These are phyloP conservation scores for Polyporus arcularius DNA, from an alignment of 768 basidiomycete species.

Conservation along the genomic window DNA sequence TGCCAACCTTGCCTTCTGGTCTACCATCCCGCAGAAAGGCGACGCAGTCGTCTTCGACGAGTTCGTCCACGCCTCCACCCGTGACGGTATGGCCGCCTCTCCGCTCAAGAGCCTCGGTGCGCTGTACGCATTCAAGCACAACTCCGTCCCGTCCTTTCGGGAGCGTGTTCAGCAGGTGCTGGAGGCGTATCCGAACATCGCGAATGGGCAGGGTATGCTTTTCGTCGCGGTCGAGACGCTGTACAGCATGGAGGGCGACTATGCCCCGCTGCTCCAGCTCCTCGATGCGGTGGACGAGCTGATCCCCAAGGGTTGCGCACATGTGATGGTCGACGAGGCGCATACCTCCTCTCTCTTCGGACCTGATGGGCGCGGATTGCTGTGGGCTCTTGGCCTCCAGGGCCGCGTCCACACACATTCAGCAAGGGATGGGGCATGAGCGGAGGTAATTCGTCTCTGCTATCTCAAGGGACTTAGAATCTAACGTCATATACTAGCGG, in stretches of 20 bases:
- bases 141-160: conserved; percentile 40
- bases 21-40: conserved; percentile 41
- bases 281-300: conserved; percentile 38
- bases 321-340: conserved; percentile 58
- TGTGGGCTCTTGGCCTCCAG: conserved; percentile 43
- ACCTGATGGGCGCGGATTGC: conserved; percentile 45
- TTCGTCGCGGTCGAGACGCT: conserved; percentile 56
- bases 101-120: conserved; percentile 12
- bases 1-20: conserved; percentile 53
- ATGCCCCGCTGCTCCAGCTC: conserved; percentile 47
- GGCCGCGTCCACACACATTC: conserved; percentile 51
- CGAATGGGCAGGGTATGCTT: conserved; percentile 32
- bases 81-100: conserved; percentile 51
- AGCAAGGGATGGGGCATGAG: conserved; percentile 40
- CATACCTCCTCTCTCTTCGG: conserved; percentile 60
- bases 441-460: conserved; percentile 12
- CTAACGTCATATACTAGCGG: background rate
- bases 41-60: conserved; percentile 58
- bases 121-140: conserved; percentile 45
- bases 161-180: conserved; percentile 31
- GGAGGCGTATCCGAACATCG: conserved; percentile 24
- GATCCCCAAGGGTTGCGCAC: conserved; percentile 39
- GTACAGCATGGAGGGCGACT: conserved; percentile 65
- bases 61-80: conserved; percentile 50
- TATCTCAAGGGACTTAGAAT: background rate